phyloP scores from a whole-genome alignment of 2,329 filamentous ascomycete genomes.

The Ilyonectria sp. region DNA sequence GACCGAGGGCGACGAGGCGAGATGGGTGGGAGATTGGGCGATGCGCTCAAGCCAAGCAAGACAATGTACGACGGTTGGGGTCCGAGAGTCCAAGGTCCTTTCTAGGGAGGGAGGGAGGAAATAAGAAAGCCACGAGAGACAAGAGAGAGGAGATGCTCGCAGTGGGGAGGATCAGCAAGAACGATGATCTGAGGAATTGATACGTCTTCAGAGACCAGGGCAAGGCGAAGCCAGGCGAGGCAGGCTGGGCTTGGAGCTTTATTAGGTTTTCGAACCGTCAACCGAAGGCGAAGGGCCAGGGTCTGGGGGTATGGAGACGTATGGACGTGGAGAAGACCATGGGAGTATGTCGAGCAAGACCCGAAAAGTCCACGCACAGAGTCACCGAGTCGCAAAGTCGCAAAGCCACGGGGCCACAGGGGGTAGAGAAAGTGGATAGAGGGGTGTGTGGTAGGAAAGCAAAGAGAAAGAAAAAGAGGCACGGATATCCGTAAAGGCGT shows the following conservation, averaged over 20 bases:
- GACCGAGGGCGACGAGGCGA: constrained; percentile 5
- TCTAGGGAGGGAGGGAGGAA: constrained; percentile 4
- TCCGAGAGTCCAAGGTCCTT: neutral
- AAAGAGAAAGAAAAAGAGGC: neutral
- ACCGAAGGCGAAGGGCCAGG: neutral
- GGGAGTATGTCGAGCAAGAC: neutral
- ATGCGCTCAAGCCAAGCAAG: constrained; percentile 15
- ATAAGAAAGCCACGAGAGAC: neutral
- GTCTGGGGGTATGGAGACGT: neutral
- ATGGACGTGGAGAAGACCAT: constrained; percentile 7
- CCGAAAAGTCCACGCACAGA: neutral
- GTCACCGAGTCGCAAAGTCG: neutral
- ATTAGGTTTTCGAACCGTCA: constrained; percentile 27
- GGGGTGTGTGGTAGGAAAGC: neutral
- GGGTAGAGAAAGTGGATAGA: constrained; percentile 6
- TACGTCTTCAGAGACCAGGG: neutral
- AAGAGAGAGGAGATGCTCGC: neutral
- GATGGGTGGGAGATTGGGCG: constrained; percentile 14
- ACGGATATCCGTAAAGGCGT: neutral
- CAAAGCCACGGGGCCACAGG: constrained; percentile 14
- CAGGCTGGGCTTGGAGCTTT: constrained; percentile 15
- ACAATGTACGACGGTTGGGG: neutral
- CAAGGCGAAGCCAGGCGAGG: constrained; percentile 5
- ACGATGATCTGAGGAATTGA: neutral
- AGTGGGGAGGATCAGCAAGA: neutral